Conservation (phyloP, 371 early-diverging fungal genomes). For the Sporodiniella umbellata region DNA sequence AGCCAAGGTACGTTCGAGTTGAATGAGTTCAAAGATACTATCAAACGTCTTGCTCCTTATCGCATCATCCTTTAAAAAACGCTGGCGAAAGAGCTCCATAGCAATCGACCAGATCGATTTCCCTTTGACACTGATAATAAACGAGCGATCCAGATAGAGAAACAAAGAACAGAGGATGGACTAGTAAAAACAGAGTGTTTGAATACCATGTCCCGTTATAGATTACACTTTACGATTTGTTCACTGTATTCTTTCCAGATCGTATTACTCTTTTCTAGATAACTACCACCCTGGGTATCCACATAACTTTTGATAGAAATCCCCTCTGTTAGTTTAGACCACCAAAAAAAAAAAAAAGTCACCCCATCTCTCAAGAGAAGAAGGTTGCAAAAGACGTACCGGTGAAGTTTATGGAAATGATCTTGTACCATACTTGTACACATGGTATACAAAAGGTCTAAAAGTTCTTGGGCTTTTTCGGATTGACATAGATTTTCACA, state of each 20-base stretch:
- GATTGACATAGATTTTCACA: slow-evolving; percentile 88
- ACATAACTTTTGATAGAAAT: no score
- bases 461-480: slow-evolving; percentile 63
- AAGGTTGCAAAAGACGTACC: background rate
- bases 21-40: slow-evolving; percentile 54
- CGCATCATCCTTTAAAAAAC: slow-evolving; percentile 46
- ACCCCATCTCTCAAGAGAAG: no score
- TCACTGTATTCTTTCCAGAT: slow-evolving; percentile 69
- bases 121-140: slow-evolving; percentile 64
- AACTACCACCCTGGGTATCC: no score
- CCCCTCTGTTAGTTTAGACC: slow-evolving; percentile 11
- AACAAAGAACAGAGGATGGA: slow-evolving; percentile 81
- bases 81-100: slow-evolving; percentile 66
- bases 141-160: slow-evolving; percentile 89
- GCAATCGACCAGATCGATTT: slow-evolving; percentile 86
- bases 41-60: slow-evolving; percentile 53
- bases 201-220: no score
- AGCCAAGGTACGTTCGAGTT: slow-evolving; percentile 43
- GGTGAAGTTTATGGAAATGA: background rate
- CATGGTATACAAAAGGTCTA: slow-evolving; percentile 57
- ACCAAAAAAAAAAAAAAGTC: background rate
- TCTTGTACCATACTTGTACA: slow-evolving; percentile 24
- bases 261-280: slow-evolving; percentile 51
- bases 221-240: slow-evolving; percentile 71
- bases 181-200: slow-evolving; percentile 22